Percentiles rank a stretch among this genome's conserved stretches.
Conservation (phyloP, 2,329 filamentous ascomycete genomes). For the Decorospora gaudefroyi region DNA sequence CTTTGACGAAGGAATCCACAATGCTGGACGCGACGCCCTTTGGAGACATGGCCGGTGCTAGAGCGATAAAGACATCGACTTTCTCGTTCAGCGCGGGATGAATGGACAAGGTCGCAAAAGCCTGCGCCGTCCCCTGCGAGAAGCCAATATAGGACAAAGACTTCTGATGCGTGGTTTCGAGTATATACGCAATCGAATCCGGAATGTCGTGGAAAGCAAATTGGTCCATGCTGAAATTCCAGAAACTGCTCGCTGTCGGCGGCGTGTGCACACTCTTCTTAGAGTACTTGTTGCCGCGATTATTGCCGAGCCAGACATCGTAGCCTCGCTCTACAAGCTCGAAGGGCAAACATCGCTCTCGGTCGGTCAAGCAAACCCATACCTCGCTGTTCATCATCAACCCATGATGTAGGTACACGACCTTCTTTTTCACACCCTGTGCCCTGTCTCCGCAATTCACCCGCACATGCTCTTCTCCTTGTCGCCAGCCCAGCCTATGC, state of each 20-base stretch:
- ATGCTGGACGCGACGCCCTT: conserved; percentile 87
- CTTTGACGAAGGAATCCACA: conserved; percentile 90
- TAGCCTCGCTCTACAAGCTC: conserved; percentile 87
- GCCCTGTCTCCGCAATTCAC: conserved; percentile 72
- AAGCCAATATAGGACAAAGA: conserved; percentile 96
- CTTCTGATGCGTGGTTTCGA: conserved; percentile 77
- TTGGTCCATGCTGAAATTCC: conserved; percentile 98
- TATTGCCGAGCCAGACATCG: conserved; percentile 98
- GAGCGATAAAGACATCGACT: conserved; percentile 92
- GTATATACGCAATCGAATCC: conserved; percentile 88
- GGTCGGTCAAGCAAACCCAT: conserved; percentile 91
- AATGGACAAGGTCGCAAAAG: conserved; percentile 89
- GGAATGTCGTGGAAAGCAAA: conserved; percentile 98
- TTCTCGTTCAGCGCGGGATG: conserved; percentile 91
- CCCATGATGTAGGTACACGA: conserved; percentile 93
- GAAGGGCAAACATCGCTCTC: conserved; percentile 84
- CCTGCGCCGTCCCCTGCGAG: conserved; percentile 94
- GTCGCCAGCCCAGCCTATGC: conserved; percentile 81
- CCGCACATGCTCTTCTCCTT: conserved; percentile 75
- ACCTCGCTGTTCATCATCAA: conserved; percentile 99
- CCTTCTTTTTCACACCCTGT: conserved; percentile 68
- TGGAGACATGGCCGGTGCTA: conserved; percentile 95
- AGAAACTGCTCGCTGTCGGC: conserved; percentile 78
- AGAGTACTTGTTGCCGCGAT: conserved; percentile 97
- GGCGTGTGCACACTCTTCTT: conserved; percentile 84